Evolutionary conservation across 169 alveolate species (phyloP), one percentile per base, ranked within the genome.

Genomic region (Plasmodium gonderi): DNA sequence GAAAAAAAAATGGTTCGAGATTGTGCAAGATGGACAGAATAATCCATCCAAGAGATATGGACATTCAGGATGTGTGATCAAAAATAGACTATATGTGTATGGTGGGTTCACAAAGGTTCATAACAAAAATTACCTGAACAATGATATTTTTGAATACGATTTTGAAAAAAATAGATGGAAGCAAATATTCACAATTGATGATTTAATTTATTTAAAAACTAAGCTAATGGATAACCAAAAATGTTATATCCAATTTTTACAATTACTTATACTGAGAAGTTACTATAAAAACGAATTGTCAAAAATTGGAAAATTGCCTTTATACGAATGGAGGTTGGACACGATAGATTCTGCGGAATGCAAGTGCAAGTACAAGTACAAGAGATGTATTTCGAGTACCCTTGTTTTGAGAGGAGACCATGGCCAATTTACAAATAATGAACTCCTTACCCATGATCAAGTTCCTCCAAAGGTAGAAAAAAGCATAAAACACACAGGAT

Each of bases 121-220:
- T 17, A 65, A 42, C n/a, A 47, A 40, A 12, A 12, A 65, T 42
- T n/a, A 17, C 40, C 49, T 80, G n/a, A 5, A 33, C 12, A 80
- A 80, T 36, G 91, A 80, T 42, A 5, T 80, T 23, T 80, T 65
- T 26, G 78, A 65, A 20, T 80, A 80, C 36, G 80, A 60, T 9
- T 65, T 80, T 40, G 42, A 60, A 49, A 17, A 80, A 17, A 80
- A 80, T 38, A 80, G 6, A 5, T 80, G 91, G 91, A 80, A 47
- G n/a, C 91, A 80, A 47, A 47, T 80, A 40, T 80, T 80, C 74
- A 80, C 80, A 3, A 38, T 80, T 33, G 91, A 72, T 12, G 91
- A 80, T 80, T 80, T 80, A n/a, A 29, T 33, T 42, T 80, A 80
- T 42, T 51, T 80, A 65, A 80, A 80, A 42, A 2, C 17, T 23